phyloP scores from a whole-genome alignment of 352 stramenopile genomes.

The Pythium aquatile region DNA sequence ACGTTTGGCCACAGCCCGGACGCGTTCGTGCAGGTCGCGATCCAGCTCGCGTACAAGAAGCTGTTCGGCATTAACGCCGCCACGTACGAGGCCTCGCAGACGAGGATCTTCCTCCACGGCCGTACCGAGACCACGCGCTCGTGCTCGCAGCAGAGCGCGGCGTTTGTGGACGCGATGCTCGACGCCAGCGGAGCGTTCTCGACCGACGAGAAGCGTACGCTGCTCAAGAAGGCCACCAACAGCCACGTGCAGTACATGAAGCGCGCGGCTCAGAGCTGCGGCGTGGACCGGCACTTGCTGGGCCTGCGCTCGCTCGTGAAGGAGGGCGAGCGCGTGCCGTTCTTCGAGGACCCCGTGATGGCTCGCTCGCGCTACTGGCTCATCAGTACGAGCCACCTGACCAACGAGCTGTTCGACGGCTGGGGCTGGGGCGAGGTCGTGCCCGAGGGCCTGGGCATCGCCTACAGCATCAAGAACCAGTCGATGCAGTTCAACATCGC shows the following conservation, averaged over 20 bases:
- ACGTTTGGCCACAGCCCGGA: slow-evolving; percentile 90
- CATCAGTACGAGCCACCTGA: slow-evolving; percentile 80
- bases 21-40: slow-evolving; percentile 94
- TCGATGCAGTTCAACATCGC: slow-evolving; percentile 86
- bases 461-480: slow-evolving; percentile 78
- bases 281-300: slow-evolving; percentile 94
- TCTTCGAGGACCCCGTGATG: slow-evolving; percentile 76
- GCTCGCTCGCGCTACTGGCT: slow-evolving; percentile 66
- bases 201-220: slow-evolving; percentile 15
- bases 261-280: slow-evolving; percentile 56
- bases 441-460: slow-evolving; percentile 72
- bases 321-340: slow-evolving; percentile 47
- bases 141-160: slow-evolving; percentile 74
- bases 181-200: slow-evolving; percentile 26
- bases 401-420: slow-evolving; percentile 79
- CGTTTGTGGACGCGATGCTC: slow-evolving; percentile 88
- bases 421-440: slow-evolving; percentile 86
- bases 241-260: slow-evolving; percentile 59
- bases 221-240: neutral
- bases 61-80: slow-evolving; percentile 57
- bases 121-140: slow-evolving; percentile 91
- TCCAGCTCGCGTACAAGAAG: slow-evolving; percentile 92
- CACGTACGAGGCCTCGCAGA: slow-evolving; percentile 96
- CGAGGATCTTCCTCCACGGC: slow-evolving; percentile 93
- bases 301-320: slow-evolving; percentile 74